Evolutionary conservation across 2,329 filamentous ascomycete species (phyloP), one percentile per base, ranked within the genome.

Genomic region (Akanthomyces dipterigenus): DNA sequence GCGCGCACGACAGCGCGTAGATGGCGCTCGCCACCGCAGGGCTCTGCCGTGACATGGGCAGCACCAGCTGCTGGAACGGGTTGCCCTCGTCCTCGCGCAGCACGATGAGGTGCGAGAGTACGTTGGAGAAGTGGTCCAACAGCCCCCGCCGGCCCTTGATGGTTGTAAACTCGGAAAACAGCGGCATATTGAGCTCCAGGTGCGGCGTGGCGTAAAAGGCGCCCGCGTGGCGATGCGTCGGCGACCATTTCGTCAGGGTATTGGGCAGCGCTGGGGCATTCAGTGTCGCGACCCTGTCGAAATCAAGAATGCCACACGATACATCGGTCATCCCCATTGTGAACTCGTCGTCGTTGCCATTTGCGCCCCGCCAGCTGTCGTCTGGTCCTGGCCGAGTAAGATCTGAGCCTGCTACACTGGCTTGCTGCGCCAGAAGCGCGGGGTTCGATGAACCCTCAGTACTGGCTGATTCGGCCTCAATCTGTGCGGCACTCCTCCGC

Each of bases 1-100:
- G 95, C 62, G 92, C 93, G 61, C 89, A 90, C 0, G 91, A 85
- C 8, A 97, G 77, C 0, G 92, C 91, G 62, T 90, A 92, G 63
- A 97, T 88, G 11, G 92, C 91, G 69, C 95, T 91, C 72, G 90
- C 89, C 4, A 96, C 80, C 1, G 83, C 80, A 0, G 76, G 75
- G 67, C 82, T 84, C 48, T 70, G 75, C 54, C 80, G 76, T 3
- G 82, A 83, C 43, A 88, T 74, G 2, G 85, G 85, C n/a, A 87
- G 72, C 9, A 87, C 81, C 16, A 87, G 75, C 66, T 86, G 82
- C 65, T 85, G 82, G 67, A 87, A 87, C 0, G 84, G 83, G 63
- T 87, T 87, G 40, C 82, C 83, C 4, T 77, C 77, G 64, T 87
- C 84, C 68, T 87, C 84, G 36, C 83, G 78, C 65, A 87, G 83